Evolutionary conservation across 139 green algal species (phyloP), one percentile per base, ranked within the genome.

Genomic region (Limnomonas spitsbergensis): DNA sequence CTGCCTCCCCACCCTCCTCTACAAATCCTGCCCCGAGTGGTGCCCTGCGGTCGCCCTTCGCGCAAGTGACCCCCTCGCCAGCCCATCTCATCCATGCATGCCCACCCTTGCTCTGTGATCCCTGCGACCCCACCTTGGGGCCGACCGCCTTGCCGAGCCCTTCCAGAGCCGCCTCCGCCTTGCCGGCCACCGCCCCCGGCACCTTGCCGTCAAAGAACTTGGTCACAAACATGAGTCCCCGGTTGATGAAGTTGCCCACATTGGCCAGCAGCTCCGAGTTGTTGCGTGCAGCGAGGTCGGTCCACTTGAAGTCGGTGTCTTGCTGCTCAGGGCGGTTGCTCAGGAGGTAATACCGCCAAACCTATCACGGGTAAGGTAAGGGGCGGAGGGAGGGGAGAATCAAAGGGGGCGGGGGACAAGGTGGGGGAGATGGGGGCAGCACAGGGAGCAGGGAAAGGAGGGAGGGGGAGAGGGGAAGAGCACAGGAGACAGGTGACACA

Each of bases 331-430:
- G 73, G 0, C 83, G 82, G 80, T 95, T 93, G 14, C 83, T 82
- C 39, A 98, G 90, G 78, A 99, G 88, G 89, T 98, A 98, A 88
- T 98, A 99, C 20, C 95, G 88, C 95, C 95, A 99, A 53, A 97
- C 90, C 84, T 95, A 80, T 35, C 83, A 37, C 20, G 20, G n/a
- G n/a, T n/a, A n/a, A n/a, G n/a, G n/a, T n/a, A n/a, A n/a, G n/a
- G n/a, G n/a, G n/a, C n/a, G n/a, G n/a, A 3, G 39, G 74, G 40
- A 84, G 73, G 24, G 53, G 38, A 47, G 27, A 75, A 24, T 68
- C 53, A 26, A n/a, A n/a, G n/a, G n/a, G n/a, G n/a, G n/a, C n/a
- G n/a, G n/a, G n/a, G n/a, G n/a, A n/a, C n/a, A n/a, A n/a, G n/a
- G n/a, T n/a, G n/a, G n/a, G n/a, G n/a, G n/a, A n/a, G n/a, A n/a